Evolutionary conservation across 2,329 filamentous ascomycete species (phyloP).

Genomic region (Endocalyx cinctus): DNA sequence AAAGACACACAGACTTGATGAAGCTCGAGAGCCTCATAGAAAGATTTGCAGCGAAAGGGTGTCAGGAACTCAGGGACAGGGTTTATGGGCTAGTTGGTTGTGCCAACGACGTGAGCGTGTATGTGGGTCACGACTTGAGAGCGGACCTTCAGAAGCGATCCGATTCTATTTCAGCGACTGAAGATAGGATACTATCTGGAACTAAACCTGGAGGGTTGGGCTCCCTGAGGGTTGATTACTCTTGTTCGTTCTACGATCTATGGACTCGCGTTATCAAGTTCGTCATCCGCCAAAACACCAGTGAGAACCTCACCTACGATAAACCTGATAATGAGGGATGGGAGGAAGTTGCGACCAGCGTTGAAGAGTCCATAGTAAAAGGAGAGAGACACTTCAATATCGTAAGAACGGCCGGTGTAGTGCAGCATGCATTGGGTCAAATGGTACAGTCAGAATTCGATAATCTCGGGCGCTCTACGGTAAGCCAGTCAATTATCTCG

Average conservation of each 20-base stretch:
- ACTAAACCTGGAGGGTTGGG: not conserved
- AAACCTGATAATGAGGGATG: too few species aligned
- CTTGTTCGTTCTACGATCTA: constrained; percentile 3
- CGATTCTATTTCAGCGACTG: too few species aligned
- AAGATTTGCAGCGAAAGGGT: not conserved
- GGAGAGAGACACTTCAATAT: not conserved
- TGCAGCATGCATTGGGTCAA: constrained; percentile 3
- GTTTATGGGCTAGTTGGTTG: constrained; percentile 6
- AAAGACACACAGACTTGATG: constrained; percentile 1
- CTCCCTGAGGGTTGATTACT: constrained; percentile 5
- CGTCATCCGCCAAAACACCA: not conserved
- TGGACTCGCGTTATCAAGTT: constrained; percentile 4
- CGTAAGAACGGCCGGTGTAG: constrained; percentile 1
- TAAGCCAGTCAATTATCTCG: too few species aligned
- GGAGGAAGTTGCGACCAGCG: too few species aligned
- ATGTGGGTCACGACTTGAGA: not conserved
- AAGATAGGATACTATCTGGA: too few species aligned
- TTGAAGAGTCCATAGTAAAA: too few species aligned
- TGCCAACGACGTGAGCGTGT: constrained; percentile 3
- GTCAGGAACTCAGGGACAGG: constrained; percentile 3
- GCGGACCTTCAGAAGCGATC: not conserved
- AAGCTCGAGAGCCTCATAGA: constrained; percentile 2
- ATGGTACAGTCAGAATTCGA: not conserved
- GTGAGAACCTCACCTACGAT: too few species aligned
- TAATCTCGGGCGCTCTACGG: too few species aligned